Evolutionary conservation across 2,329 filamentous ascomycete species (phyloP).

Genomic region (Mycosphaerella arachidis): DNA sequence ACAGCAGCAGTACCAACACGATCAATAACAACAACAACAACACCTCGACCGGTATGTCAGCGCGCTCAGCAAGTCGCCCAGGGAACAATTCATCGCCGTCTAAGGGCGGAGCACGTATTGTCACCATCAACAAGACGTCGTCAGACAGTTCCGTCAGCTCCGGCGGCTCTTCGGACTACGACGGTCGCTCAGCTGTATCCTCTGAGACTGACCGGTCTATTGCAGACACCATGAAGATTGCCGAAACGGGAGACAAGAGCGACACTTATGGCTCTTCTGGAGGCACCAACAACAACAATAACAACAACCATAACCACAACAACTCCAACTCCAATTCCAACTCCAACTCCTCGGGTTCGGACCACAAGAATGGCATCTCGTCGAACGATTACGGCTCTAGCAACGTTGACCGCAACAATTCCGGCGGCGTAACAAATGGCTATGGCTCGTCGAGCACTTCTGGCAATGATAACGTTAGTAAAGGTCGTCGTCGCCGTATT

Average conservation of each 20-base stretch:
- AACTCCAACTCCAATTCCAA: conserved; percentile 1
- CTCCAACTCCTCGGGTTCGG: not conserved
- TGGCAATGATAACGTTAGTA: not conserved
- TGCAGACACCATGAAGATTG: conserved; percentile 9
- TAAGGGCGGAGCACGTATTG: not conserved
- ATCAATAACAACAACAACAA: not conserved
- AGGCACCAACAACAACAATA: not conserved
- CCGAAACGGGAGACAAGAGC: not conserved
- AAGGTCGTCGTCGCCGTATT: conserved; percentile 2
- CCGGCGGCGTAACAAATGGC: conserved; percentile 3
- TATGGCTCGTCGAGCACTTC: not conserved
- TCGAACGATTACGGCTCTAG: not conserved
- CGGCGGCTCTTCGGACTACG: conserved; percentile 5
- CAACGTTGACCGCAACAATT: conserved; percentile 5
- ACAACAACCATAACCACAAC: conserved; percentile 1
- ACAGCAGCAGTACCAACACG: not conserved
- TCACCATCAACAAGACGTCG: conserved; percentile 6
- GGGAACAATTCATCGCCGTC: not conserved
- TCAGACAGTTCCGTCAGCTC: conserved; percentile 4
- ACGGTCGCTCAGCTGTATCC: conserved; percentile 2
- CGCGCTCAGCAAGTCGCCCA: not conserved
- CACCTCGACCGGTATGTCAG: not conserved
- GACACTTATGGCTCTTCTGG: not conserved
- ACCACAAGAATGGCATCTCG: conserved; percentile 2
- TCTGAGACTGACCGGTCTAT: conserved; percentile 7